Evolutionary conservation across 768 basidiomycete species (phyloP), one percentile per base, ranked within the genome.

Genomic region (Lactarius akahatsu): DNA sequence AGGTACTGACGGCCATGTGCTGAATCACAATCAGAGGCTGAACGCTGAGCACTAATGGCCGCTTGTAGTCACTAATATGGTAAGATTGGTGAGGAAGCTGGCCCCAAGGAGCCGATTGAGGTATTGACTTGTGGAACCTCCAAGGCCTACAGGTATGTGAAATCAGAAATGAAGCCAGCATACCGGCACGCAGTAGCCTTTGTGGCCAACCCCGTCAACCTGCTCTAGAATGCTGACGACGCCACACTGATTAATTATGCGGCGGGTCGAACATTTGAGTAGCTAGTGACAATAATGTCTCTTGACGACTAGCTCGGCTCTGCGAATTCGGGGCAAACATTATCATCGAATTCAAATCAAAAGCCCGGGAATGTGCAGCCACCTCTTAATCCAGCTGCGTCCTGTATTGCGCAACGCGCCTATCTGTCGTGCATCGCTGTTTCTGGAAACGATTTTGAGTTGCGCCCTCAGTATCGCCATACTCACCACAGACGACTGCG

Each of bases 301-400:
- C 32, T 41, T 45, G 50, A 52, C 23, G 5, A 26, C 50, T 52
- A 26, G 50, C 47, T 52, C 50, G 50, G 58, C 23, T 20, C 8
- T 26, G 57, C 36, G 45, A 47, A 47, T 32, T 26, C n/a, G 57
- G 61, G 13, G 26, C 15, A 28, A 40, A 45, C 10, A 56, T 40
- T 45, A 55, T 60, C 66, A 55, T 36, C 57, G 41, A 63, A 67
- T 67, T 62, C 26, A 38, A 32, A 36, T 32, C 34, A 56, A 34
- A 9, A 9, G 36, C 36, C 41, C 26, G 34, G 30, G 55, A 36
- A 45, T n/a, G 20, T 16, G 3, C 20, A 26, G 45, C 15, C 28
- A 67, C 57, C 2, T 59, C 50, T 32, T 60, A 38, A 40, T 56
- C 28, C 40, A 18, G 26, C 30, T 56, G 16, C 36, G 11, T 9